Evolutionary conservation across 2,329 filamentous ascomycete genomes (phyloP).

Genomic region (Monilinia aucupariae): DNA sequence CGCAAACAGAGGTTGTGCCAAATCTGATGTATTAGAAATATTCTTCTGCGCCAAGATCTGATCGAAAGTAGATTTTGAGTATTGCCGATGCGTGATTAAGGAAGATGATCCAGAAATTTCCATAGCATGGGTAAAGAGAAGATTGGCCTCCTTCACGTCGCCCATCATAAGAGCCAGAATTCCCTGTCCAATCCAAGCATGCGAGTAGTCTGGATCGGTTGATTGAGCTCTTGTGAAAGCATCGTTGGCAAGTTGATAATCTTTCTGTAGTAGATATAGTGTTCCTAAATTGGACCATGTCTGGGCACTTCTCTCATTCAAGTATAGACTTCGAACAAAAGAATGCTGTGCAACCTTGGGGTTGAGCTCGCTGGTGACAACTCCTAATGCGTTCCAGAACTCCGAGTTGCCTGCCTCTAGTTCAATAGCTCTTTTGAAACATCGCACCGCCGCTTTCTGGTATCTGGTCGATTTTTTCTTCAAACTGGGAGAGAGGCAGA

Average conservation of each 20-base stretch:
- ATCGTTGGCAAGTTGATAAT: constrained; percentile 79
- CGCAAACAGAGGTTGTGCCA: constrained; percentile 85
- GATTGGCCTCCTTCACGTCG: constrained; percentile 69
- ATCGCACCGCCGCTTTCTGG: constrained; percentile 74
- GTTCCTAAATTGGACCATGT: constrained; percentile 89
- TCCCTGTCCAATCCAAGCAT: constrained; percentile 92
- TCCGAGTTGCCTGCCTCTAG: constrained; percentile 89
- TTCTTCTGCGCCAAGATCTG: constrained; percentile 58
- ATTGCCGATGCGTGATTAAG: constrained; percentile 69
- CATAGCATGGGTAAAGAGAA: constrained; percentile 88
- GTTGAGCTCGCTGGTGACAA: constrained; percentile 81
- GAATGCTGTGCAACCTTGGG: constrained; percentile 87
- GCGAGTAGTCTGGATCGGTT: constrained; percentile 85
- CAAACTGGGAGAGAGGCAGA: constrained; percentile 50
- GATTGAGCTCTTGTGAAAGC: constrained; percentile 89
- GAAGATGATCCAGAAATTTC: constrained; percentile 80
- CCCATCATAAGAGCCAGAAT: constrained; percentile 69
- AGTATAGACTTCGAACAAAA: constrained; percentile 83
- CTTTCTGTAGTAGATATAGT: constrained; percentile 77
- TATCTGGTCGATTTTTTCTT: constrained; percentile 59
- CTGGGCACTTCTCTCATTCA: constrained; percentile 81
- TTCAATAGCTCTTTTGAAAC: constrained; percentile 94
- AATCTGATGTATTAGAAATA: constrained; percentile 48
- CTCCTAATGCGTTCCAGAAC: constrained; percentile 94
- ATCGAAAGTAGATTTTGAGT: constrained; percentile 77